phyloP scores from a whole-genome alignment of 306 rosid genomes.

The Medicago lupulina region DNA sequence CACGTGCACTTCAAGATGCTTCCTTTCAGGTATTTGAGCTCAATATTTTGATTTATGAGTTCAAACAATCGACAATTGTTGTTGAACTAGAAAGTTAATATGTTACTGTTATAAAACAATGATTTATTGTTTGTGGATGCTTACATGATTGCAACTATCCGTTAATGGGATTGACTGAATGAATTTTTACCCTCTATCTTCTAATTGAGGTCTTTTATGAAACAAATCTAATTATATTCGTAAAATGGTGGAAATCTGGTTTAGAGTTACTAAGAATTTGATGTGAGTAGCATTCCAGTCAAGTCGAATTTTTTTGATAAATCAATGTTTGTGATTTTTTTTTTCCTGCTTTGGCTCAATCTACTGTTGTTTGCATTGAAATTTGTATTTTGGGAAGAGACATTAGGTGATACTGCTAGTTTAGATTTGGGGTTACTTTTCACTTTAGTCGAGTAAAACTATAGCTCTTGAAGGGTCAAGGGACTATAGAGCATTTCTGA shows the following conservation, averaged over 20 bases:
- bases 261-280: neutral
- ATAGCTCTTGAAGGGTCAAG: neutral
- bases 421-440: conserved; percentile 7
- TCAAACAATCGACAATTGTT: neutral
- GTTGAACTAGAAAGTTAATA: neutral
- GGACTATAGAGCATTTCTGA: no score
- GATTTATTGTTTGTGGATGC: neutral
- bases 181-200: neutral
- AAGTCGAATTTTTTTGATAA: neutral
- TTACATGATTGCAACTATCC: neutral
- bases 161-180: neutral
- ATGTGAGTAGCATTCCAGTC: neutral
- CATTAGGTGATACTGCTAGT: conserved; percentile 9
- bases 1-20: conserved; percentile 93
- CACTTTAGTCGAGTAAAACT: neutral
- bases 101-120: neutral
- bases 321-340: conserved; percentile 9
- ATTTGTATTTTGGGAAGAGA: neutral
- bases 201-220: conserved; percentile 8
- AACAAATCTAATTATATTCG: neutral
- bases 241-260: neutral
- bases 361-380: neutral
- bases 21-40: conserved; percentile 74
- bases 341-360: conserved; percentile 6
- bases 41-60: neutral